Conservation (phyloP, 108 stramenopile genomes). For the Fragilaria crotonensis region DNA sequence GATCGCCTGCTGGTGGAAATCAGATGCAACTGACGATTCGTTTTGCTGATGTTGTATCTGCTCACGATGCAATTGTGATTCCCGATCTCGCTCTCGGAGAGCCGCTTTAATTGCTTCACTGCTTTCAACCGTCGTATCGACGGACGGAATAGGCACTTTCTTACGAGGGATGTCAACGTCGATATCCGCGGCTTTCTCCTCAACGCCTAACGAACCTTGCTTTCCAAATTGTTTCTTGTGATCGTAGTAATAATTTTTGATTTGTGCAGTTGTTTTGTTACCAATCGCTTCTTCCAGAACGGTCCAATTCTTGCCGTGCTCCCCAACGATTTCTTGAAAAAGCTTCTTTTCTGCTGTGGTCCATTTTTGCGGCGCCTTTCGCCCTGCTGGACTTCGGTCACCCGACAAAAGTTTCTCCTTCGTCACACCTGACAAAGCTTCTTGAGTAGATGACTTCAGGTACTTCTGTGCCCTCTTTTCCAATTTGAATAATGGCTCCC, state of each 20-base stretch:
- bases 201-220: slow-evolving; percentile 4
- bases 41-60: slow-evolving; percentile 14
- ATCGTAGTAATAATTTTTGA: slow-evolving; percentile 86
- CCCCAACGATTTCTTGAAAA: slow-evolving; percentile 67
- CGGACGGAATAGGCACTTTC: not conserved
- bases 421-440: not conserved
- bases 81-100: not conserved
- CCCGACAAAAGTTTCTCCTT: slow-evolving; percentile 1
- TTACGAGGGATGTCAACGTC: not conserved
- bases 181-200: slow-evolving; percentile 9
- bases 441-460: slow-evolving; percentile 21
- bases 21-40: slow-evolving; percentile 14
- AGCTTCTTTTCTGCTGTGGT: slow-evolving; percentile 60
- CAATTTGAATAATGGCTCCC: slow-evolving; percentile 42
- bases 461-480: slow-evolving; percentile 42
- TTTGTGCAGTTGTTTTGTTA: slow-evolving; percentile 64
- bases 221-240: slow-evolving; percentile 65
- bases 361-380: slow-evolving; percentile 71
- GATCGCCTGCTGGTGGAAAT: not conserved
- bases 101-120: not conserved
- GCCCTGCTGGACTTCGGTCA: slow-evolving; percentile 3
- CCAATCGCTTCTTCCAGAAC: slow-evolving; percentile 55
- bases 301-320: slow-evolving; percentile 66
- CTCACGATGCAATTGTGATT: slow-evolving; percentile 2
- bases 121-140: not conserved